These are phyloP conservation scores for Glycine tomentella DNA, from an alignment of 306 rosid genomes.

Conservation along the genomic window DNA sequence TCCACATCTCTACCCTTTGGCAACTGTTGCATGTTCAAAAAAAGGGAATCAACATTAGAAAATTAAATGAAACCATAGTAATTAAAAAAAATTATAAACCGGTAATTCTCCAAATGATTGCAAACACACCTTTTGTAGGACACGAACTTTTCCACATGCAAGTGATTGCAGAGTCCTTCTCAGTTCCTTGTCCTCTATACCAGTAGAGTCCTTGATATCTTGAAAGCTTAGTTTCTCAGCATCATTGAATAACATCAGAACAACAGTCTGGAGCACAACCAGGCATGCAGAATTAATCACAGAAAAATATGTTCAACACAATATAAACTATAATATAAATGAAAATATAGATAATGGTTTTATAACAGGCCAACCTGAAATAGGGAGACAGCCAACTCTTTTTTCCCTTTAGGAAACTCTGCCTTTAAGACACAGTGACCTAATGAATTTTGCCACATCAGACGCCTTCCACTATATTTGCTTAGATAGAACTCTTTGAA, in stretches of 20 bases:
- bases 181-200: slow-evolving; percentile 96
- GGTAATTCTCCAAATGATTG: slow-evolving; percentile 34
- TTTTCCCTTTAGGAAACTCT: slow-evolving; percentile 97
- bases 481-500: slow-evolving; percentile 98
- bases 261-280: slow-evolving; percentile 78
- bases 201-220: slow-evolving; percentile 90
- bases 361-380: slow-evolving; percentile 79
- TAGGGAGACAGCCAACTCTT: slow-evolving; percentile 97
- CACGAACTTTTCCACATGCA: slow-evolving; percentile 99
- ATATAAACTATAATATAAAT: slow-evolving; percentile 32
- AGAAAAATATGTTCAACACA: slow-evolving; percentile 12
- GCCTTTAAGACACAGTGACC: slow-evolving; percentile 99
- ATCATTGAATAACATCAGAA: slow-evolving; percentile 95
- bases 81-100: slow-evolving; percentile 5
- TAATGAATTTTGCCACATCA: slow-evolving; percentile 99
- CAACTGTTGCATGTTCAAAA: slow-evolving; percentile 55
- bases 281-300: slow-evolving; percentile 38
- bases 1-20: slow-evolving; percentile 99
- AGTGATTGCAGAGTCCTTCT: slow-evolving; percentile 98
- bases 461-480: slow-evolving; percentile 97
- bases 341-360: slow-evolving; percentile 27
- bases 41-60: slow-evolving; percentile 36
- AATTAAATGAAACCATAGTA: slow-evolving; percentile 21
- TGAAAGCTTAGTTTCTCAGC: slow-evolving; percentile 93
- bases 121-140: slow-evolving; percentile 79